Evolutionary conservation across 768 basidiomycete species (phyloP).

Genomic region (Kwoniella dejecticola): DNA sequence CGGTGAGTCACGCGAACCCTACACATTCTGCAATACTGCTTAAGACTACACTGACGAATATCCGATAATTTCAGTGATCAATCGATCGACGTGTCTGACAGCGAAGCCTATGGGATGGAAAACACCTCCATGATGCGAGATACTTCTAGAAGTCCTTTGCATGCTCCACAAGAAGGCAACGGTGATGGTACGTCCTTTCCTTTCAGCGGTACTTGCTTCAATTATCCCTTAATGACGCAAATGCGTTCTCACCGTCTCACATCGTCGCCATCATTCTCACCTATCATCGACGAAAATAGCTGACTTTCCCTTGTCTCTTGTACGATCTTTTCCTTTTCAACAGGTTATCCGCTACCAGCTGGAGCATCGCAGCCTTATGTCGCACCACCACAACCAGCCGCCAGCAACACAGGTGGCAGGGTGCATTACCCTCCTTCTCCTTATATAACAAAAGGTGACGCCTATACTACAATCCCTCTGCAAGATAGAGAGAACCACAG

Average conservation of each 20-base stretch:
- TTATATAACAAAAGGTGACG: conserved; percentile 23
- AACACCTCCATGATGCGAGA: conserved; percentile 11
- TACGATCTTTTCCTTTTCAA: neutral
- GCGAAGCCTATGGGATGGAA: conserved; percentile 15
- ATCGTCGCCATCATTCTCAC: neutral
- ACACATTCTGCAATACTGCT: neutral
- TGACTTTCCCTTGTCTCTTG: conserved; percentile 8
- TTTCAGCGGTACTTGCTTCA: conserved; percentile 2
- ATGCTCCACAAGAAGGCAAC: conserved; percentile 5
- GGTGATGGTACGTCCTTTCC: conserved; percentile 11
- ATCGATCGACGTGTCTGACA: conserved; percentile 18
- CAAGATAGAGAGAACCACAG: conserved; percentile 12
- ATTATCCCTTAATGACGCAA: conserved; percentile 3
- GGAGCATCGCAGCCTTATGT: conserved; percentile 21
- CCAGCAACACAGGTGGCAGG: conserved; percentile 15
- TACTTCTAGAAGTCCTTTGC: conserved; percentile 16
- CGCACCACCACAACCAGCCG: conserved; percentile 24
- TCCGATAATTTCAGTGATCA: conserved; percentile 14
- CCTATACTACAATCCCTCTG: conserved; percentile 39
- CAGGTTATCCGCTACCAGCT: conserved; percentile 14
- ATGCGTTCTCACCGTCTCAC: neutral
- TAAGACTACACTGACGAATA: neutral
- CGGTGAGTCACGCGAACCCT: conserved; percentile 6
- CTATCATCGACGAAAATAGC: neutral
- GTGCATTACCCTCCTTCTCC: conserved; percentile 48